Evolutionary conservation across 805 yeast species (phyloP), one percentile per base, ranked within the genome.

Genomic region (Hagleromyces aurorensis): DNA sequence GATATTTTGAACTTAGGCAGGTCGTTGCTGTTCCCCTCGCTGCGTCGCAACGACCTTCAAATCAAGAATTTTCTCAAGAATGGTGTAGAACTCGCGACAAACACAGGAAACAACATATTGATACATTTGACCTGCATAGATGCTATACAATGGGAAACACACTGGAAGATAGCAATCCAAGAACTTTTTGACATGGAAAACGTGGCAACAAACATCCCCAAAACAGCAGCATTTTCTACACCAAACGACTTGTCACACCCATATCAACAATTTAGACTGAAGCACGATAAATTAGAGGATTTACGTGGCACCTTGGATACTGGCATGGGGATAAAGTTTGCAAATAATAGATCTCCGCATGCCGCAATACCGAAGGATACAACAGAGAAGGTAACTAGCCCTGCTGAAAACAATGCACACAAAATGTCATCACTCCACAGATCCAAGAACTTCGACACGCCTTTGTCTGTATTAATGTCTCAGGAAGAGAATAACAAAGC

Each of bases 1-100:
- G 23, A 32, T 3, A 16, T 37, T 21, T 27, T 45, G 19, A 37
- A 43, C 25, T 13, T 51, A 10, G 55, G 55, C 1, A 48, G 51
- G 32, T 37, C 47, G 3, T 33, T 55, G 20, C 25, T 55, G 2
- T 53, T 55, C 30, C 48, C 48, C 13, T 33, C 47, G 5, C 21
- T 55, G 6, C 42, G 48, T 27, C 31, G 37, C 11, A 37, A 34
- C 13, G 55, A 53, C 28, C 35, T 55, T 14, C 32, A 27, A 13
- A 29, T 53, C 4, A 11, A 33, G 7, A 31, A 33, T 5, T 23
- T 24, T 15, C 15, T 35, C 1, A 26, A 28, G 1, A 22, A 28
- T 9, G 39, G 48, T 4, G 23, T 46, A 7, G 38, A 35, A 19
- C 33, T 55, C 13, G 33, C 32, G 16, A 42, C 50, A 4, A 25